These are phyloP conservation scores for Gentiana macrophylla DNA, from an alignment of 257 asterid genomes.

Conservation along the genomic window DNA sequence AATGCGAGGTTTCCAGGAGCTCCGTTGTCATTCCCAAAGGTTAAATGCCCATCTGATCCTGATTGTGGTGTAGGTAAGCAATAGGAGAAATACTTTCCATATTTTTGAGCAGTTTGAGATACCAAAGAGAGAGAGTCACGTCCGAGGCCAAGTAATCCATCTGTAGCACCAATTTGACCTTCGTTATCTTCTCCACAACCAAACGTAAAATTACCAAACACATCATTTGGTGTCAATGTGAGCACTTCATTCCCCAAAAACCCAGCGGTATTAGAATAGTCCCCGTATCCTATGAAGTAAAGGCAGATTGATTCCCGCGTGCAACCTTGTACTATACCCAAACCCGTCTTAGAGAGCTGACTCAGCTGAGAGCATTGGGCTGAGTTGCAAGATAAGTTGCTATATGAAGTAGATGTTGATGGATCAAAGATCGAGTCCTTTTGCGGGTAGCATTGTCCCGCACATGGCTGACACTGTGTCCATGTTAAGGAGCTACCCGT, in stretches of 20 bases:
- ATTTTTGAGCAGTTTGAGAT: slow-evolving; percentile 48
- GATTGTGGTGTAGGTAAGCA: slow-evolving; percentile 46
- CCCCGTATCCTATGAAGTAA: slow-evolving; percentile 50
- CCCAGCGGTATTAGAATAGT: slow-evolving; percentile 46
- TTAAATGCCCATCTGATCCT: slow-evolving; percentile 50
- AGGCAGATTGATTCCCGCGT: slow-evolving; percentile 26
- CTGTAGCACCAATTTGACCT: slow-evolving; percentile 47
- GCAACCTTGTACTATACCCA: slow-evolving; percentile 16
- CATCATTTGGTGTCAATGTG: slow-evolving; percentile 32
- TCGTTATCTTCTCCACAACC: slow-evolving; percentile 75
- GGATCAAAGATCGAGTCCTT: slow-evolving; percentile 55
- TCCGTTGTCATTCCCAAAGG: slow-evolving; percentile 33
- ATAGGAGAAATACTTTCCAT: slow-evolving; percentile 58
- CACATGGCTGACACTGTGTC: slow-evolving; percentile 82
- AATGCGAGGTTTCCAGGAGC: slow-evolving; percentile 16
- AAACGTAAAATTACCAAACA: slow-evolving; percentile 34
- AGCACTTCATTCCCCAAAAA: slow-evolving; percentile 40
- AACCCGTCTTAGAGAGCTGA: slow-evolving; percentile 8
- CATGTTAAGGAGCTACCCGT: slow-evolving; percentile 84
- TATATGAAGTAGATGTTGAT: slow-evolving; percentile 31
- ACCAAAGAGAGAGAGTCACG: slow-evolving; percentile 39
- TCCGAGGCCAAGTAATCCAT: slow-evolving; percentile 73
- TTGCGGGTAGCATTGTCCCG: slow-evolving; percentile 37
- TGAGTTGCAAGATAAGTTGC: slow-evolving; percentile 40
- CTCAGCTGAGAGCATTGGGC: slow-evolving; percentile 33